A percentile compares a stretch with the other conserved stretches of the same genome.
Evolutionary conservation across 108 stramenopile genomes (phyloP).

Genomic region (Cyclotella sp.): DNA sequence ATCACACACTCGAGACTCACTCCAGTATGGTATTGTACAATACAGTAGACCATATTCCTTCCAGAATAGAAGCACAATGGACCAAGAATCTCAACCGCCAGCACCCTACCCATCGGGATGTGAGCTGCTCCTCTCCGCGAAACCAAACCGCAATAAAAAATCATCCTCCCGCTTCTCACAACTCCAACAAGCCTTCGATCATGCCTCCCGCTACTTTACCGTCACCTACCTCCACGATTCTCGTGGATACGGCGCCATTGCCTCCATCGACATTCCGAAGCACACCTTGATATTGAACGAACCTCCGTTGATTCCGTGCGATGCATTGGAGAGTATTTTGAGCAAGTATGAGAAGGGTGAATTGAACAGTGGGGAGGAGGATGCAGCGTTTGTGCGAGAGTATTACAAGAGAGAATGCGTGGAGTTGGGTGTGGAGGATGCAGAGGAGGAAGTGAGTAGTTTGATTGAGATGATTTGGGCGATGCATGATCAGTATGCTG

Average conservation of each 20-base stretch:
- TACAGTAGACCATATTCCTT: too few species aligned
- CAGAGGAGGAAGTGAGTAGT: not conserved
- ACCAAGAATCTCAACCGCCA: too few species aligned
- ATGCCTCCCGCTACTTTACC: not conserved
- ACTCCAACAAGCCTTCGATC: not conserved
- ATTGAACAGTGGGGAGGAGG: not conserved
- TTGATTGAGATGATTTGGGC: slow-evolving; percentile 8
- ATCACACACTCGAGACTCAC: too few species aligned
- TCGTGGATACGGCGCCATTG: slow-evolving; percentile 14
- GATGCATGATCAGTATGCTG: slow-evolving; percentile 29
- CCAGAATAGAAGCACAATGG: too few species aligned
- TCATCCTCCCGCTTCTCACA: not conserved
- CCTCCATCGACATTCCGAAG: slow-evolving; percentile 10
- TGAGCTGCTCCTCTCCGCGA: not conserved
- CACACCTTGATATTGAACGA: slow-evolving; percentile 19
- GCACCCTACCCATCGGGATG: slow-evolving; percentile 5
- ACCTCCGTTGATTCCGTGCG: slow-evolving; percentile 7
- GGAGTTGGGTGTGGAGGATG: not conserved
- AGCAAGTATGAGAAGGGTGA: not conserved
- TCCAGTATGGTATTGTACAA: too few species aligned
- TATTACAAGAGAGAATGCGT: not conserved
- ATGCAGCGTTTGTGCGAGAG: not conserved
- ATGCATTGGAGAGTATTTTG: not conserved
- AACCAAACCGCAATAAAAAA: not conserved
- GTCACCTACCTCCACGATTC: not conserved